Evolutionary conservation across 345 rosid species (phyloP).

Genomic region (Syzygium aqueum): DNA sequence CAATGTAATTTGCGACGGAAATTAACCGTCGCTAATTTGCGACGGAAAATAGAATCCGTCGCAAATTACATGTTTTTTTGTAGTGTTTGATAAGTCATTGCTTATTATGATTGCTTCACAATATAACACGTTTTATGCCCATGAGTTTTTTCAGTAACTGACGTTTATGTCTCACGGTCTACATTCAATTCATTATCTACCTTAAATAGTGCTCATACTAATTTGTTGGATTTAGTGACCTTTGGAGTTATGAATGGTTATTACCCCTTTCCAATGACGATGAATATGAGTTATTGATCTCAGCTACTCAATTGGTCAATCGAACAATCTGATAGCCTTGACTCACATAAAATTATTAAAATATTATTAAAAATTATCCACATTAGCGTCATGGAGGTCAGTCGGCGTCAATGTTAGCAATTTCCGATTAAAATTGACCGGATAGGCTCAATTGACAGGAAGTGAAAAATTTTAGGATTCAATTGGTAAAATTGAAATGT

Average conservation of each 20-base stretch:
- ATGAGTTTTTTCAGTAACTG: neutral
- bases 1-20: too few species aligned
- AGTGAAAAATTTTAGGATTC: too few species aligned
- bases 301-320: neutral
- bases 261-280: neutral
- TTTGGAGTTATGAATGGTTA: neutral
- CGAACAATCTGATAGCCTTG: neutral
- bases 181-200: too few species aligned
- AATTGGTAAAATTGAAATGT: too few species aligned
- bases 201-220: neutral
- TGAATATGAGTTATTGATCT: neutral
- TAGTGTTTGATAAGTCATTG: neutral
- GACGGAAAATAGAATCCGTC: too few species aligned
- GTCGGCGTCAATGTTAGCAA: fast-evolving
- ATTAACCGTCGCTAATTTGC: too few species aligned
- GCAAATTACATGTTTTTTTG: too few species aligned
- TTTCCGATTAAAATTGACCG: fast-evolving
- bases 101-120: neutral
- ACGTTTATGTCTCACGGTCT: neutral
- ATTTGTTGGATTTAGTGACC: neutral
- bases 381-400: too few species aligned
- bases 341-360: neutral
- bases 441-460: too few species aligned
- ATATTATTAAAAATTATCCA: too few species aligned
- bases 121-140: neutral